Base-by-base conservation (phyloP, 2,329 filamentous ascomycete genomes). In the Epichloe uncinata region DNA sequence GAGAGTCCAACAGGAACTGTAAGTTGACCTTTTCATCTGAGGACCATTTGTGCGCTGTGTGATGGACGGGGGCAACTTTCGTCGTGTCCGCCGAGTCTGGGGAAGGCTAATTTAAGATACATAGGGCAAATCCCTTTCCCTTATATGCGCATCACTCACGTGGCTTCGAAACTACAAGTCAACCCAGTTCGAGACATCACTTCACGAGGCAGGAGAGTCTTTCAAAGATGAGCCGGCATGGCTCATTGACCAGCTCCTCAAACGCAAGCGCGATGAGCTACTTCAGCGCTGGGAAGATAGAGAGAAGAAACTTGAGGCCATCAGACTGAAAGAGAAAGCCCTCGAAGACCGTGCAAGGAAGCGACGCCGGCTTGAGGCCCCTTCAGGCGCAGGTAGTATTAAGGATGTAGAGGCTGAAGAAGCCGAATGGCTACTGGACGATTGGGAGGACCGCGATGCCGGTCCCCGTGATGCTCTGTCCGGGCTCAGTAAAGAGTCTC, bases 1-100 rank as follows among this genome's bases (percentile, higher is more conserved):
- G 90, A 96, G 63, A 95, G 87, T 43, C 90, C 90, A n/a, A 96
- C 90, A 41, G 90, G 90, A 65, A 85, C 80, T 54, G 75, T 77
- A 62, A 55, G 68, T 66, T 3, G 37, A 12, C 7, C 1, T 12
- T 12, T 26, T 12, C 18, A 13, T 30, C 33, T 8, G 3, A 1
- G 6, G 15, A 15, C 26, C 11, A 12, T 18, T 16, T 4, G 38
- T 30, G 26, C 16, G 12, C n/a, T 35, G 15, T 16, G 3, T 35
- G 6, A 40, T 16, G 34, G 30, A n/a, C 35, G 12, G 13, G 3
- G 12, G 9, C 13, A 38, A 37, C 20, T 33, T 22, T 3, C 15
- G 11, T 3, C 15, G 11, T 9, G 8, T 18, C 13, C 4, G 33
- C n/a, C 18, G 3, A n/a, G 34, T 2, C 20, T 26, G 22, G 15